phyloP scores from a whole-genome alignment of 768 basidiomycete species.

The Kwoniella mangroviensis region DNA sequence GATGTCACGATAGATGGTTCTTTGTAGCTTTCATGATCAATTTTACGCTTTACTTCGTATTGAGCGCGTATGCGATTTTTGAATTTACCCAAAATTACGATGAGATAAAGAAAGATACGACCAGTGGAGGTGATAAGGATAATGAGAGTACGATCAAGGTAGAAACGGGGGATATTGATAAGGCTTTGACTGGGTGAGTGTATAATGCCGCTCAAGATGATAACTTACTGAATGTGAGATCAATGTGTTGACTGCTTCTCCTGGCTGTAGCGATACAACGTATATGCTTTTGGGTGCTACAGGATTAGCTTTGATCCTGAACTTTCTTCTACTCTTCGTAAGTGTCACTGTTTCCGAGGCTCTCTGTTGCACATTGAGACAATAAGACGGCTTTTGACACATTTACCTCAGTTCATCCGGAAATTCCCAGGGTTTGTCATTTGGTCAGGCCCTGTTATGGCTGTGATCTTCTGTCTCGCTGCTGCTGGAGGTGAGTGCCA shows the following conservation, averaged over 20 bases:
- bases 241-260: neutral
- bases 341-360: no score
- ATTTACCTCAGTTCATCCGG: conserved; percentile 16
- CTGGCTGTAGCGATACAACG: neutral
- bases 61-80: conserved; percentile 11
- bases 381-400: no score
- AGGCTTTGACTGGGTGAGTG: conserved; percentile 14
- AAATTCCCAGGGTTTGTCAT: conserved; percentile 11
- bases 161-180: neutral
- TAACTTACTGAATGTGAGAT: neutral
- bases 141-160: neutral
- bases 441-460: conserved; percentile 1
- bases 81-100: conserved; percentile 5
- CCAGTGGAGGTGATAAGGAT: neutral
- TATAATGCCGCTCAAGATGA: neutral
- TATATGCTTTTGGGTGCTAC: conserved; percentile 16
- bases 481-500: conserved; percentile 11
- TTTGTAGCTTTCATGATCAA: neutral
- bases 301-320: conserved; percentile 4
- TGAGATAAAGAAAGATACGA: neutral
- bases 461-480: neutral
- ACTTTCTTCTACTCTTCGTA: conserved; percentile 14
- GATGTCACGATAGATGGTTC: conserved; percentile 18
- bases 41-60: conserved; percentile 2
- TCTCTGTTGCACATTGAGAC: neutral